Evolutionary conservation across 2,329 filamentous ascomycete genomes (phyloP).

Genomic region (Claviceps sp.): DNA sequence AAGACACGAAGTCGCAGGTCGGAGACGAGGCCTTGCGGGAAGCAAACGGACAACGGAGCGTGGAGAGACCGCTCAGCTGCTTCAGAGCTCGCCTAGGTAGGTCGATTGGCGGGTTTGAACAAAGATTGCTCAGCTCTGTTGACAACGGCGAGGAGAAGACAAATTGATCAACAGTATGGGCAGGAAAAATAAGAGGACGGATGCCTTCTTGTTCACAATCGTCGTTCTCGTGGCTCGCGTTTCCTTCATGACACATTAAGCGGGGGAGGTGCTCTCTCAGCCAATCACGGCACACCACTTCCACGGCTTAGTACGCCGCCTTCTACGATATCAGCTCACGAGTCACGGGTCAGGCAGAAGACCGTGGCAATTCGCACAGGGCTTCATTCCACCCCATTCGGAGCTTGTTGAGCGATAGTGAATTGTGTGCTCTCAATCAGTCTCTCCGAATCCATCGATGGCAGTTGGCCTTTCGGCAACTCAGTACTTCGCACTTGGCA

Average conservation of each 20-base stretch:
- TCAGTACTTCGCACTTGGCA: neutral
- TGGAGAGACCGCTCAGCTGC: constrained; percentile 2
- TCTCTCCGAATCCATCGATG: neutral
- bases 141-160: neutral
- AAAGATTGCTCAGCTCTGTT: neutral
- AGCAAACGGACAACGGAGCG: constrained; percentile 8
- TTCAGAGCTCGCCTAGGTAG: neutral
- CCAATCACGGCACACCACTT: constrained; percentile 19
- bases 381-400: neutral
- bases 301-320: constrained; percentile 7
- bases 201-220: constrained; percentile 3
- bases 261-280: constrained; percentile 15
- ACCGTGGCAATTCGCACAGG: neutral
- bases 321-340: constrained; percentile 8
- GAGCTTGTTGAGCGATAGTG: neutral
- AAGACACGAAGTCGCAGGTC: neutral
- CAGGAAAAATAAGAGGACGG: constrained; percentile 1
- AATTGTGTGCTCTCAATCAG: neutral
- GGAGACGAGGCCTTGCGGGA: constrained; percentile 2
- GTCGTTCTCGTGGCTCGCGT: constrained; percentile 11
- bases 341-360: neutral
- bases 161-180: neutral
- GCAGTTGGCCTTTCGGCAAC: neutral
- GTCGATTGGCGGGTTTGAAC: constrained; percentile 3
- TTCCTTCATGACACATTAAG: constrained; percentile 26